Base-by-base conservation (phyloP, 176 grass and related monocot genomes). In the Carex kokanica region DNA sequence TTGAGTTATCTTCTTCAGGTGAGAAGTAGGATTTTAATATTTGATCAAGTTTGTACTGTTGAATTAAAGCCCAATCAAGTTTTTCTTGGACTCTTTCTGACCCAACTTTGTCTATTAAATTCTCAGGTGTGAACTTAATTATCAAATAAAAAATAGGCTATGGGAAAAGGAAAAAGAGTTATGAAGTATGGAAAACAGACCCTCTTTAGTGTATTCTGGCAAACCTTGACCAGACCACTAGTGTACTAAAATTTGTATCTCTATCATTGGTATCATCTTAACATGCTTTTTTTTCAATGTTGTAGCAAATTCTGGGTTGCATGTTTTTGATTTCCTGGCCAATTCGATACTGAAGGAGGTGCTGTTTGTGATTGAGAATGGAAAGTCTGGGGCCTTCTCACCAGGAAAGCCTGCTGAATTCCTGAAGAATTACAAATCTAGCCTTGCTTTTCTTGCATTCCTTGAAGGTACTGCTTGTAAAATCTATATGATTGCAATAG, bases 271-370 rank as follows among this genome's bases (percentile, higher is more conserved):
- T 58, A 52, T 59, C 23, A 84, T 80, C 69, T 92, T 5, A 61
- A 85, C 59, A 49, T 74, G 49, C 18, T 36, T 32, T 84, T 18
- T 18, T 24, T 65, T 11, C 71, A 20, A 61, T 90, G 73, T 89
- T 90, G 69, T 90, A 99, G 96, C 81, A 86, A 99, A 99, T 85
- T 99, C 96, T 69, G 96, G 93, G 69, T 88, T 99, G 64, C 96
- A 99, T 92, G 88, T 99, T 87, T 99, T 99, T 92, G 83, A 95
- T 88, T 99, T 99, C 88, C 83, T 99, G 80, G 93, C 91, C 27
- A 99, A 99, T 90, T 95, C 96, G 60, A 92, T 99, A 86, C 83
- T 99, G 61, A 99, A 95, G 82, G 96, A 99, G 88, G 91, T 95
- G 6, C 83, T 95, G 82, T 86, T 89, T 83, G 89, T 91, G 31